Percentiles rank a stretch among this genome's conserved stretches.
Conservation (phyloP, 164 flowering plant genomes). For the Vitis labrusca region DNA sequence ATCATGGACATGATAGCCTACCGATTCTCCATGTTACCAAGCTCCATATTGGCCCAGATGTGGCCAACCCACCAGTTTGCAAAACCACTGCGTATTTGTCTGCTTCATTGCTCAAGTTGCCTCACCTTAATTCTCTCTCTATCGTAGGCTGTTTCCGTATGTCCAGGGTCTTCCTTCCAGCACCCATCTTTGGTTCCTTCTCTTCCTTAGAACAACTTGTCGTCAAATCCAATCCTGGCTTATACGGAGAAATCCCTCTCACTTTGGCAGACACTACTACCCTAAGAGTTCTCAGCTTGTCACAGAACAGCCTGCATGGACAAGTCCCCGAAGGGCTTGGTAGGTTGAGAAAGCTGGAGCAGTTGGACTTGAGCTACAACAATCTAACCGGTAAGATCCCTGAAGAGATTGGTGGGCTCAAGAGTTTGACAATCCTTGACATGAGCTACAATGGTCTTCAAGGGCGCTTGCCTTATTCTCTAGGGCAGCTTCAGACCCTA, state of each 20-base stretch:
- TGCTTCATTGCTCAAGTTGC: slow-evolving; percentile 38
- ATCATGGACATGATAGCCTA: slow-evolving; percentile 16
- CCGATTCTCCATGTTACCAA: slow-evolving; percentile 48
- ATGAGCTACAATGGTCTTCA: slow-evolving; percentile 37
- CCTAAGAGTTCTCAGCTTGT: slow-evolving; percentile 36
- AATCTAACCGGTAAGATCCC: slow-evolving; percentile 43
- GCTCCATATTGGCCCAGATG: slow-evolving; percentile 48
- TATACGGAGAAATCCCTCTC: slow-evolving; percentile 42
- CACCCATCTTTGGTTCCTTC: slow-evolving; percentile 28
- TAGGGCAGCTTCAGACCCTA: slow-evolving; percentile 37
- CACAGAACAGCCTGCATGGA: slow-evolving; percentile 50
- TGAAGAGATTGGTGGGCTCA: slow-evolving; percentile 39
- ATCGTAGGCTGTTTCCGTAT: slow-evolving; percentile 41
- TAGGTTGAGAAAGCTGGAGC: slow-evolving; percentile 29
- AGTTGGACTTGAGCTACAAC: slow-evolving; percentile 56
- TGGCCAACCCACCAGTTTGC: slow-evolving; percentile 38
- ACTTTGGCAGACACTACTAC: slow-evolving; percentile 18
- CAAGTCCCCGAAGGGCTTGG: slow-evolving; percentile 38
- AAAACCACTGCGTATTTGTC: slow-evolving; percentile 35
- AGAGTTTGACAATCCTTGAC: slow-evolving; percentile 44
- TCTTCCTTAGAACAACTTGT: slow-evolving; percentile 43
- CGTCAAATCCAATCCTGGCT: slow-evolving; percentile 43
- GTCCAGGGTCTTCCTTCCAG: slow-evolving; percentile 29
- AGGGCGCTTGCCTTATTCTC: slow-evolving; percentile 36
- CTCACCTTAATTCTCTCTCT: slow-evolving; percentile 46